phyloP scores from a whole-genome alignment of 2,329 filamentous ascomycete genomes.

The Ramularia collo-cygni region DNA sequence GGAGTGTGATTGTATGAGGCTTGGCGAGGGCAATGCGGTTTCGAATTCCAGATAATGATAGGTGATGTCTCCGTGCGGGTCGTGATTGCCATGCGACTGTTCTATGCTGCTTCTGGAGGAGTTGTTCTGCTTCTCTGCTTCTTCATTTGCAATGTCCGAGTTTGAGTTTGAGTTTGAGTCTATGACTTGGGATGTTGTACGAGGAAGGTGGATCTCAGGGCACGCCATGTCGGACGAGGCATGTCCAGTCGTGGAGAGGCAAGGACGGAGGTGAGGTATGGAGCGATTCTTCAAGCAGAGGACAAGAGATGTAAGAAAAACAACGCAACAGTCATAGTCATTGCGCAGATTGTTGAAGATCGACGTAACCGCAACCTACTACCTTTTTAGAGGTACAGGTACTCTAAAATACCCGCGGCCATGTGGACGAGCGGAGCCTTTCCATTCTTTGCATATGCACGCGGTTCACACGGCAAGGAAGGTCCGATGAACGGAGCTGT shows the following conservation, averaged over 20 bases:
- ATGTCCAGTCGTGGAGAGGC: neutral
- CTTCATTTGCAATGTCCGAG: constrained; percentile 12
- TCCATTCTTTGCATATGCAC: no score
- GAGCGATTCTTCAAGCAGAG: neutral
- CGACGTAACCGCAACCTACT: no score
- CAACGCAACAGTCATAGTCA: no score
- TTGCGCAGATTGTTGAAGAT: no score
- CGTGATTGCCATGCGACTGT: constrained; percentile 2
- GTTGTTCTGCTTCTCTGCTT: constrained; percentile 22
- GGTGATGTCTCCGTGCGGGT: constrained; percentile 36
- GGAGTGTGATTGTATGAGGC: constrained; percentile 26
- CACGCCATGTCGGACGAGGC: constrained; percentile 28
- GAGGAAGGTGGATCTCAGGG: constrained; percentile 32
- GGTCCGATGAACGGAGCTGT: no score
- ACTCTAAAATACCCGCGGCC: no score
- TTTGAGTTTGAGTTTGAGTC: constrained; percentile 7
- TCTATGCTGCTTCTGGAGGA: constrained; percentile 14
- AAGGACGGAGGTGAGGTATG: neutral
- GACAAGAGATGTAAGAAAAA: no score
- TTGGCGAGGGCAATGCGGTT: constrained; percentile 48
- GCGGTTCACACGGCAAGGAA: no score
- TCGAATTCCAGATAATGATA: constrained; percentile 58
- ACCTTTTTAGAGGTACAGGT: no score
- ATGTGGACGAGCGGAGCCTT: no score
- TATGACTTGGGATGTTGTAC: constrained; percentile 14